Evolutionary conservation across 176 grass and related monocot species (phyloP).

Genomic region (Triticum dicoccoides): DNA sequence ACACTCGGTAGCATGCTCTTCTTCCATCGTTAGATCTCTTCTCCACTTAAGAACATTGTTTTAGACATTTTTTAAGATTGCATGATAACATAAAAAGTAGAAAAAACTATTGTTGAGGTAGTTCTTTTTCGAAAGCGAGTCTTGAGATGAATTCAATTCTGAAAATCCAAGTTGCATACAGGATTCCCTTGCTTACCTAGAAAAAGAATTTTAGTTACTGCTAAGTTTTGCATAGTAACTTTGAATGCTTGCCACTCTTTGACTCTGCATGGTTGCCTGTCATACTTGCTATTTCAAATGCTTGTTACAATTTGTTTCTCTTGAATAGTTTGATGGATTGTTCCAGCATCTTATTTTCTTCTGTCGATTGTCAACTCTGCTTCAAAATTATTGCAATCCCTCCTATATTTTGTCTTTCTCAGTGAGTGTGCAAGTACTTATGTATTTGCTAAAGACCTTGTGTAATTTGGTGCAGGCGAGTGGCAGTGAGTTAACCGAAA

Average conservation of each 20-base stretch:
- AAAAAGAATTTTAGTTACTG: background rate
- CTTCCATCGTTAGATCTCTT: background rate
- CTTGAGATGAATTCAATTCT: background rate
- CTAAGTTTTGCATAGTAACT: background rate
- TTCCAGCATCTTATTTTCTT: conserved; percentile 13
- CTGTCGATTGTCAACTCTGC: background rate
- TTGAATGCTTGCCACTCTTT: background rate
- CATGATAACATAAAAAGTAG: background rate
- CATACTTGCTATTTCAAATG: background rate
- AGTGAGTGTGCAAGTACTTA: background rate
- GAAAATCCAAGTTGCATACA: background rate
- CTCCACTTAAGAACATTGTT: conserved; percentile 23
- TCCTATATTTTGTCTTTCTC: background rate
- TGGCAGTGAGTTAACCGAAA: conserved; percentile 59
- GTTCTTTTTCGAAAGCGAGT: background rate
- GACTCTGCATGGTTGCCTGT: background rate
- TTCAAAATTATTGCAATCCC: background rate
- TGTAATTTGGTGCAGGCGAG: conserved; percentile 61
- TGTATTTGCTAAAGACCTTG: background rate
- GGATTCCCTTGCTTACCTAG: background rate
- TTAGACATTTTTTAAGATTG: background rate
- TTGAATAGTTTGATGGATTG: background rate
- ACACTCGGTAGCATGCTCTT: background rate
- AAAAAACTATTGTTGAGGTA: background rate
- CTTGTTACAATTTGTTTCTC: background rate